A percentile compares a stretch with the other conserved stretches of the same genome.
These are phyloP conservation scores for Cyphellophora attinorum DNA, from an alignment of 2,329 filamentous ascomycete species.

Conservation along the genomic window DNA sequence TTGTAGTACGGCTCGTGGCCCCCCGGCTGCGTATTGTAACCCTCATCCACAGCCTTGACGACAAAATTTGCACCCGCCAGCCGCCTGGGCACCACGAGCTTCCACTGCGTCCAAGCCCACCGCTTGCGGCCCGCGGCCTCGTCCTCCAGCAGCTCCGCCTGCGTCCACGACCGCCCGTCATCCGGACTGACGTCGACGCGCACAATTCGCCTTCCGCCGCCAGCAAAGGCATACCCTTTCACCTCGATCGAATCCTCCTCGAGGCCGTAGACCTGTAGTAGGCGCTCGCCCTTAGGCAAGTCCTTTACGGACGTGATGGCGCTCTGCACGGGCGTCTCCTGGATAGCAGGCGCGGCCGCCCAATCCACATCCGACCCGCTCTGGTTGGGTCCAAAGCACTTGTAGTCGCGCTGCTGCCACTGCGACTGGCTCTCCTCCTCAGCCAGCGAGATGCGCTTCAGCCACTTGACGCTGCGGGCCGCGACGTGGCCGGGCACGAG, in stretches of 20 bases:
- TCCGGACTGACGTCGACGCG: constrained; percentile 60
- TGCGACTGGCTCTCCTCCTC: constrained; percentile 57
- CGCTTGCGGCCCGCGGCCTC: constrained; percentile 37
- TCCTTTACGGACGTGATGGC: constrained; percentile 44
- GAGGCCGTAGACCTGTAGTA: constrained; percentile 12
- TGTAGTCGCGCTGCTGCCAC: constrained; percentile 61
- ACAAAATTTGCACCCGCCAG: constrained; percentile 45
- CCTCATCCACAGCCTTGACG: constrained; percentile 57
- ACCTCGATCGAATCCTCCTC: constrained; percentile 24
- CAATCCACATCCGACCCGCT: constrained; percentile 45
- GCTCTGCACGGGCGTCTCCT: constrained; percentile 59
- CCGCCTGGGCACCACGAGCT: constrained; percentile 33
- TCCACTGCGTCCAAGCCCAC: constrained; percentile 60
- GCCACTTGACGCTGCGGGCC: constrained; percentile 57
- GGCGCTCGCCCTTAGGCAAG: constrained; percentile 1
- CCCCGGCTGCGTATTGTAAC: constrained; percentile 59
- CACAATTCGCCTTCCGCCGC: constrained; percentile 55
- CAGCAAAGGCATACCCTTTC: constrained; percentile 58
- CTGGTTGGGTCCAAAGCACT: constrained; percentile 58
- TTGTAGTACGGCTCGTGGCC: constrained; percentile 39
- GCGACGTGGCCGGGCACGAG: constrained; percentile 58
- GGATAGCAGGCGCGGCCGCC: constrained; percentile 54
- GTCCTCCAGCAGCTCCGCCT: constrained; percentile 50
- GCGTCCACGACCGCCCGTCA: constrained; percentile 54
- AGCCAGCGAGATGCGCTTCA: constrained; percentile 53